A percentile compares a stretch with the other conserved stretches of the same genome.
Conservation (phyloP, 1,284 basidiomycete genomes). For the Ceratobasidium sp. region DNA sequence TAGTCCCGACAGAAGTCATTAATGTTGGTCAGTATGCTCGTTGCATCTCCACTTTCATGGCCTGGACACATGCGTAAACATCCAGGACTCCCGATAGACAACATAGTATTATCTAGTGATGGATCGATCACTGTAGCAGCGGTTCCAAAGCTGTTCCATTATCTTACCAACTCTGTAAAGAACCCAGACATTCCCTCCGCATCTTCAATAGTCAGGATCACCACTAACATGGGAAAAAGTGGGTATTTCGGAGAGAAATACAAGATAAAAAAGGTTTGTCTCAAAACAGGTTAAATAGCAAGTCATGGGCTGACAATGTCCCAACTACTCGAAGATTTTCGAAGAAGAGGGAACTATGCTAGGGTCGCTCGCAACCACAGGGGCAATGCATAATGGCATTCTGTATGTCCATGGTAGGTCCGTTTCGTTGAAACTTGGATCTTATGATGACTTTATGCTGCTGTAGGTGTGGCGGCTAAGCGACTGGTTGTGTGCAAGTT, state of each 20-base stretch:
- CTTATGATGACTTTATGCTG: neutral
- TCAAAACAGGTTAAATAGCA: constrained; percentile 56
- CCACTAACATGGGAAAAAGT: constrained; percentile 58
- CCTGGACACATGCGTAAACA: neutral
- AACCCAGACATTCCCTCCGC: constrained; percentile 53
- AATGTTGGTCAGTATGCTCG: constrained; percentile 51
- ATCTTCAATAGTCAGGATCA: constrained; percentile 59
- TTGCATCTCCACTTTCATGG: neutral
- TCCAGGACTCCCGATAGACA: constrained; percentile 5
- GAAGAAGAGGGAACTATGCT: constrained; percentile 20
- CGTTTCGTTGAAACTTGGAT: no score
- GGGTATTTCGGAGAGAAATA: constrained; percentile 69
- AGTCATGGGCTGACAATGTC: neutral
- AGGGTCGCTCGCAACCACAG: constrained; percentile 12
- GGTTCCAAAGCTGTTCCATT: constrained; percentile 47
- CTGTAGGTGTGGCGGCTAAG: neutral
- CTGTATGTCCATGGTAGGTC: constrained; percentile 14
- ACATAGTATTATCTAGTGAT: constrained; percentile 20
- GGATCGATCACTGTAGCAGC: constrained; percentile 52
- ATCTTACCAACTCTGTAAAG: constrained; percentile 51
- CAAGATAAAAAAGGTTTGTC: constrained; percentile 62
- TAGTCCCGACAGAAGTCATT: constrained; percentile 59
- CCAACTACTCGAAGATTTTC: constrained; percentile 3
- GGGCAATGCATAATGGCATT: neutral
- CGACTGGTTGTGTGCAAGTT: constrained; percentile 21